phyloP scores from a whole-genome alignment of 2,329 filamentous ascomycete genomes.

The Plenodomus biglobosus region DNA sequence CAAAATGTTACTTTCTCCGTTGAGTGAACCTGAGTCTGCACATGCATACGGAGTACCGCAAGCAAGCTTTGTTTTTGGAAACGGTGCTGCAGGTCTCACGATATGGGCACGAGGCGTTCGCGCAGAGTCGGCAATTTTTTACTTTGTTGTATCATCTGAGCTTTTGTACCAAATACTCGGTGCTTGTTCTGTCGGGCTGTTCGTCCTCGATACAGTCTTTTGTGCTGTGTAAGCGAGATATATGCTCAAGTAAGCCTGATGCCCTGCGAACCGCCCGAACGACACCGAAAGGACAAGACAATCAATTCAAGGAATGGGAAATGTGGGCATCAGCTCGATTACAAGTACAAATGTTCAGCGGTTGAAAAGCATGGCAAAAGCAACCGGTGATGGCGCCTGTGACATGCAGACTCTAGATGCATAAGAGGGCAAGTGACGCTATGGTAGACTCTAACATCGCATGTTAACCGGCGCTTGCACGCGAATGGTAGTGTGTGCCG shows the following conservation, averaged over 20 bases:
- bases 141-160: neutral
- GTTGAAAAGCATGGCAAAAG: neutral
- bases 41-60: slow-evolving; percentile 8
- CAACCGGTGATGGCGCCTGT: slow-evolving; percentile 11
- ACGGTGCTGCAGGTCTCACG: slow-evolving; percentile 28
- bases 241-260: no score
- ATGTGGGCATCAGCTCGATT: neutral
- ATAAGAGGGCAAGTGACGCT: slow-evolving; percentile 34
- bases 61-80: slow-evolving; percentile 31
- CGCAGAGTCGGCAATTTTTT: slow-evolving; percentile 5
- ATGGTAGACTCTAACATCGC: slow-evolving; percentile 14
- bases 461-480: slow-evolving; percentile 37
- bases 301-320: neutral
- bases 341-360: neutral
- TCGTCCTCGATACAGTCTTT: neutral
- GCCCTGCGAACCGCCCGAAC: no score
- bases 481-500: slow-evolving; percentile 21
- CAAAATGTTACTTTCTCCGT: slow-evolving; percentile 40
- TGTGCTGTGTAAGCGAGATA: neutral
- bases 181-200: neutral
- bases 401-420: slow-evolving; percentile 31
- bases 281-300: neutral
- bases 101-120: slow-evolving; percentile 32
- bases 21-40: slow-evolving; percentile 17
- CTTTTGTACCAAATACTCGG: neutral